Evolutionary conservation across 345 rosid genomes (phyloP), one percentile per base, ranked within the genome.

Genomic region (Anacardium occidentale): DNA sequence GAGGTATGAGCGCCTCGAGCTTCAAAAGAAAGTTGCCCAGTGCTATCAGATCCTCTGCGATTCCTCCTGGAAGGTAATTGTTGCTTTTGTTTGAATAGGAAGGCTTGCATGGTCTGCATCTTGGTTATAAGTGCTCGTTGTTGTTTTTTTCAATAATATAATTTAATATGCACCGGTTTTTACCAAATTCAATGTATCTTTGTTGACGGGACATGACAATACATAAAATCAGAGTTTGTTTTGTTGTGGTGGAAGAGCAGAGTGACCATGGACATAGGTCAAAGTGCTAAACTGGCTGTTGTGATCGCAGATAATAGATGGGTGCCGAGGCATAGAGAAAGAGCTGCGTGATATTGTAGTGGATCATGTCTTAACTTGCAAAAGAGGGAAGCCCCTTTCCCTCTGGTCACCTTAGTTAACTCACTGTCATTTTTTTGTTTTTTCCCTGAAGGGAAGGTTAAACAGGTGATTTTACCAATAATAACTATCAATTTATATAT

Each of bases 1-100:
- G 90, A 87, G 98, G 75, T 94, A 94, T 25, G 98, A 94, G 73
- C 82, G 76, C 32, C 84, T 92, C 25, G 97, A 94, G 77, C 89
- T 94, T 81, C 97, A 94, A 79, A 86, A 18, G 68, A 90, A 89
- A 77, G 98, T 94, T 7, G 86, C 90, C 6, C 77, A 77, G 42
- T 74, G 77, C 69, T 90, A 92, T 74, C 82, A 74, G 79, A 78
- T 83, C 70, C 89, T 88, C 6, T 79, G 69, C 0, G 97, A 94
- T 81, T 66, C 94, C 70, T 85, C 98, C 0, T 94, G 98, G 98
- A 84, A 83, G 92, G 98, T 94, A 76, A 68, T 40, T 3, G 67
- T 42, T 29, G 14, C 10, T 62, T 56, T 64, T 73, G 56, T 17
- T 7, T 42, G 34, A 50, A 3, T 26, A 47, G 0, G 21, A 40